Conservation (phyloP, 306 rosid genomes). For the Psophocarpus tetragonolobus region DNA sequence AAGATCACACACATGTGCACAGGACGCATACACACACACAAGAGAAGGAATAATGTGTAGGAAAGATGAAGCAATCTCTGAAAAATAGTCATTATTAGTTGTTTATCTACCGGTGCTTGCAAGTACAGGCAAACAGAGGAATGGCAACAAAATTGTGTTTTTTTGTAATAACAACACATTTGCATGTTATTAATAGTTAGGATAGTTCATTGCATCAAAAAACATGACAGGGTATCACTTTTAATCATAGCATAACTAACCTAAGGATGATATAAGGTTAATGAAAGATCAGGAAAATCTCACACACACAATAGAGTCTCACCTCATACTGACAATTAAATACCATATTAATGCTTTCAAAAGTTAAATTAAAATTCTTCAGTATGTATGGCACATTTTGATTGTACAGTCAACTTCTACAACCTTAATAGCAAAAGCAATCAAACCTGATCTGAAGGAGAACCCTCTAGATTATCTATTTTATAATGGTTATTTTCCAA, state of each 20-base stretch:
- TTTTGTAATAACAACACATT: background rate
- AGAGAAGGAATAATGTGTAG: slow-evolving; percentile 22
- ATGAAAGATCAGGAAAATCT: slow-evolving; percentile 18
- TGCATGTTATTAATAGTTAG: background rate
- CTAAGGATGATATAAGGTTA: slow-evolving; percentile 1
- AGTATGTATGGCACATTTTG: background rate
- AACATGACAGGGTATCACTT: slow-evolving; percentile 10
- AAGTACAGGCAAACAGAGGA: background rate
- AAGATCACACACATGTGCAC: background rate
- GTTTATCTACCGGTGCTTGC: slow-evolving; percentile 9
- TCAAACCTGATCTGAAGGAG: slow-evolving; percentile 58
- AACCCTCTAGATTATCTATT: slow-evolving; percentile 44
- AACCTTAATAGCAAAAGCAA: slow-evolving; percentile 11
- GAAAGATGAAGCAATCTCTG: slow-evolving; percentile 29
- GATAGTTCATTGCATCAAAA: slow-evolving; percentile 18
- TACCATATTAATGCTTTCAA: slow-evolving; percentile 19
- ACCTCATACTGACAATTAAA: slow-evolving; percentile 14
- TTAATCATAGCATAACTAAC: background rate
- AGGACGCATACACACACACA: background rate
- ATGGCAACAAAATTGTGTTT: slow-evolving; percentile 7
- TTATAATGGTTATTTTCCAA: slow-evolving; percentile 45
- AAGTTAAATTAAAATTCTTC: slow-evolving; percentile 21
- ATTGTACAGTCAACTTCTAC: slow-evolving; percentile 32
- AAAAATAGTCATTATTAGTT: background rate
- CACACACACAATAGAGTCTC: slow-evolving; percentile 2